phyloP scores from a whole-genome alignment of 495 filamentous ascomycete genomes.

The Aspergillus asperescens region DNA sequence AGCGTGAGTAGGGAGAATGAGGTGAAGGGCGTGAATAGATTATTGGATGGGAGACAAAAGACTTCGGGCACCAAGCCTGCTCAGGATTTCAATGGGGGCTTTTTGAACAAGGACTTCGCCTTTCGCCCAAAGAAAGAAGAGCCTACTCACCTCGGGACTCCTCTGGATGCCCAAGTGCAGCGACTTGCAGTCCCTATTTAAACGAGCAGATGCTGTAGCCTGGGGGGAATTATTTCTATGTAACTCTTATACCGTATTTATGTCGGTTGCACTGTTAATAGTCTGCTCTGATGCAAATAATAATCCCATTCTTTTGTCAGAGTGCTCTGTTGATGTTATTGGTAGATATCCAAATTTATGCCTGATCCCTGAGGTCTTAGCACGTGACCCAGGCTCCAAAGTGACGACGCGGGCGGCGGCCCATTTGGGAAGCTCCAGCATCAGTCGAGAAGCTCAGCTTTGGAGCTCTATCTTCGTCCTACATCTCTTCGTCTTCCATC shows the following conservation, averaged over 20 bases:
- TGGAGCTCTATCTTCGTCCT: constrained; percentile 16
- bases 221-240: not conserved
- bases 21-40: not conserved
- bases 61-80: not conserved
- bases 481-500: constrained; percentile 17
- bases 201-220: not conserved
- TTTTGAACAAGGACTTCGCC: not conserved
- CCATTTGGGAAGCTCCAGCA: constrained; percentile 35
- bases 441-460: constrained; percentile 22
- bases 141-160: not conserved
- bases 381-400: constrained; percentile 43
- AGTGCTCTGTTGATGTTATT: not conserved
- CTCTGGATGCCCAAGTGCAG: constrained; percentile 4
- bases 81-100: too few relatives aligned
- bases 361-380: not conserved
- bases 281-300: not conserved
- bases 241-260: constrained; percentile 6
- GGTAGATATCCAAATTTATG: not conserved
- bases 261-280: not conserved
- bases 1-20: not conserved
- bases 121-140: constrained; percentile 1
- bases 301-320: not conserved
- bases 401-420: constrained; percentile 40
- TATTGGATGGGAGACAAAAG: not conserved
- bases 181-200: constrained; percentile 14